Base-by-base conservation (phyloP, 768 basidiomycete genomes). In the Psilocybe tampanensis region DNA sequence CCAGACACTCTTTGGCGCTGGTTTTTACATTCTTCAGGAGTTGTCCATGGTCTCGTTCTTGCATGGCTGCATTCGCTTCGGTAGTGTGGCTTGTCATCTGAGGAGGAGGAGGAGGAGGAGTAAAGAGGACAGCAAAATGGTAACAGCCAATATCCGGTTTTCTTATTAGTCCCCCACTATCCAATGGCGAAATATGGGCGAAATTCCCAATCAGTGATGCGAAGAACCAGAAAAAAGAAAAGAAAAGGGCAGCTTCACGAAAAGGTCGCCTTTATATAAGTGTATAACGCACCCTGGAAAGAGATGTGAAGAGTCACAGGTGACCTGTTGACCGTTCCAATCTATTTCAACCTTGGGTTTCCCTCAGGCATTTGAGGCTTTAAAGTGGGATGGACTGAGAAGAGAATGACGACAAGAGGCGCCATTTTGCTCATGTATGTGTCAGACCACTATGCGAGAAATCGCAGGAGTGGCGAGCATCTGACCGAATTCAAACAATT, bases 361-460 rank as follows among this genome's bases (percentile, higher is more conserved):
- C 6, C 36, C 36, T 22, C 29, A 24, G 23, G 54, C 32, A 23
- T 39, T 34, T 50, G 41, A n/a, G n/a, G n/a, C n/a, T n/a, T n/a
- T n/a, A n/a, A n/a, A 33, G 34, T 34, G 48, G n/a, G 32, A 22
- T n/a, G n/a, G 23, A 47, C 15, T 13, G 15, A 15, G 26, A 44
- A 44, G 26, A 24, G n/a, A 39, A 55, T 59, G 47, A 48, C 58
- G 47, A 52, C 52, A 60, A 54, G 53, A 63, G 33, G 50, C 61
- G 61, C 29, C 61, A 60, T 63, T 57, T 56, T 55, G 42, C 29
- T 29, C 4, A 29, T 29, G 29, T 29, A n/a, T n/a, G n/a, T 29
- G 29, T 29, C 4, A 4, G 29, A 29, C 29, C 29, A 9, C 29
- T 4, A 9, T 5, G 9, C 29, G 4, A 5, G 29, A 29, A 29